Base-by-base conservation (phyloP, 1,284 basidiomycete species). In the Paramarasmius palmivorus region DNA sequence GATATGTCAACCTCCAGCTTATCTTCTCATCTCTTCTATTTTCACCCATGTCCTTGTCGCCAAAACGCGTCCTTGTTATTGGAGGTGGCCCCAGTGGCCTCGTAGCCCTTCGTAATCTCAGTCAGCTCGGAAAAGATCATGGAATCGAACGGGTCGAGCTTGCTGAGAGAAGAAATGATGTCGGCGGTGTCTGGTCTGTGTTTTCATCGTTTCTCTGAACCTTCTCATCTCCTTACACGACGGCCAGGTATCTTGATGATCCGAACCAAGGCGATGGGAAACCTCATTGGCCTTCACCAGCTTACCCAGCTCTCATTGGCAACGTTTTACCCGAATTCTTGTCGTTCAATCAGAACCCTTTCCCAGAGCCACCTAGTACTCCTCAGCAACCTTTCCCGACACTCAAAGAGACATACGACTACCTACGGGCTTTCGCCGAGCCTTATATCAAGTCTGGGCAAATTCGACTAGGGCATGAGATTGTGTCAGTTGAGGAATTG, bases 321-420 rank as follows among this genome's bases (percentile, higher is more conserved):
- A 80, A 81, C 53, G 74, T 79, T 45, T 65, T 79, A 4, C 75
- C 78, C 1, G 70, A 77, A 44, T 78, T 71, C 52, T 66, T 79
- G 9, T 73, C 73, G 2, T 77, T 76, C 59, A 74, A 76, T 9
- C 63, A 59, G 4, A 47, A 54, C 26, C 68, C 70, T 4, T 76
- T 75, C 46, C 69, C 73, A 8, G 52, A 59, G 6, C 65, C 69
- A 1, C 54, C 61, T 1, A 53, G 61, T 5, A 58, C 62, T 3
- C 61, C 65, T 2, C 53, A 65, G 6, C 77, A 79, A 49, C 77
- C 75, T 0, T 78, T 77, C 55, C 76, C 76, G 2, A 77, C 69
- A 0, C 65, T 79, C 2, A 39, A 25, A 2, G 76, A 78, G 57
- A 79, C 76, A 0, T 63, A 73, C 35, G 61, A 64, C 0, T 79